A percentile compares a stretch with the other conserved stretches of the same genome.
phyloP scores from a whole-genome alignment of 1,139 yeast genomes.

The Candida glucosophila region DNA sequence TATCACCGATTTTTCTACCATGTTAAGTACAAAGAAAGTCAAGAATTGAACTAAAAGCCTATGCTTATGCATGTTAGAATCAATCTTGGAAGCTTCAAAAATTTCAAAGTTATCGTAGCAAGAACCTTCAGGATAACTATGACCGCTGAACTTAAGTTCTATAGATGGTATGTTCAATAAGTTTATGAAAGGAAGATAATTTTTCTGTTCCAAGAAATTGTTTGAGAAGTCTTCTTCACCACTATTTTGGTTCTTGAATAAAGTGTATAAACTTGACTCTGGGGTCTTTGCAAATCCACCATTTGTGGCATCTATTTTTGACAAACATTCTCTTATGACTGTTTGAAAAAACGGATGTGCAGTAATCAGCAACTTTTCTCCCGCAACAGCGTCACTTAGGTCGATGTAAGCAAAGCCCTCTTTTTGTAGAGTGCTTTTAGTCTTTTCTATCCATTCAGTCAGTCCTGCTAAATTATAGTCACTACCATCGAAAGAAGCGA shows the following conservation, averaged over 20 bases:
- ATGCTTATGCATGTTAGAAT: conserved; percentile 52
- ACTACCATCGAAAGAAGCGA: conserved; percentile 81
- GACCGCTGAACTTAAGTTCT: conserved; percentile 43
- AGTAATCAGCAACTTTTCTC: conserved; percentile 46
- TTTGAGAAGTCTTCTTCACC: conserved; percentile 25
- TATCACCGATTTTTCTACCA: conserved; percentile 67
- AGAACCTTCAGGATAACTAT: conserved; percentile 48
- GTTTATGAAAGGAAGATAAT: conserved; percentile 60
- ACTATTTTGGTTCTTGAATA: conserved; percentile 17
- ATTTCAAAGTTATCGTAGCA: conserved; percentile 61
- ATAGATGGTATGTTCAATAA: conserved; percentile 64
- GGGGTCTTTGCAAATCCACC: conserved; percentile 1
- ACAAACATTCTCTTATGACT: conserved; percentile 33
- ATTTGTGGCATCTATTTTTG: conserved; percentile 16
- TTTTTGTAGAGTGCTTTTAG: conserved; percentile 41
- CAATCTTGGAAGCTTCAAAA: conserved; percentile 38
- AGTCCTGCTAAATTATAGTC: conserved; percentile 81
- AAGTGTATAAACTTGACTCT: conserved; percentile 21
- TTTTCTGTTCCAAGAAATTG: conserved; percentile 45
- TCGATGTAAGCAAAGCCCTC: conserved; percentile 73
- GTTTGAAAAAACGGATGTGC: conserved; percentile 61
- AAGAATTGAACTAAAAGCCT: conserved; percentile 49
- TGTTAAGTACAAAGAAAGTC: conserved; percentile 42
- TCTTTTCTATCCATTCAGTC: conserved; percentile 66
- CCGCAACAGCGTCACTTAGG: conserved; percentile 64